phyloP scores from a whole-genome alignment of 345 rosid species.

The Acer yangbiense region DNA sequence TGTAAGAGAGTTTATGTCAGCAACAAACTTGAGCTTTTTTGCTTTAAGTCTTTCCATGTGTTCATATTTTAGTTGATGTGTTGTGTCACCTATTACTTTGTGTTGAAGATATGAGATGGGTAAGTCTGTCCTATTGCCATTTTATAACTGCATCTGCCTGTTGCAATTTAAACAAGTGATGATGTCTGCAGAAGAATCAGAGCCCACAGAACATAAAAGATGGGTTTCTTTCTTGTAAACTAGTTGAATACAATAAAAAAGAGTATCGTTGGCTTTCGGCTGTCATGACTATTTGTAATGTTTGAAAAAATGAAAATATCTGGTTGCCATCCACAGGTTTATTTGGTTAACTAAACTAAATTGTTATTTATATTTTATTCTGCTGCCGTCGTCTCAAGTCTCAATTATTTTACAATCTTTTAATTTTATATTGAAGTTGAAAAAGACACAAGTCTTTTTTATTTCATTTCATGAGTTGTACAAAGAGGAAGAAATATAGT shows the following conservation, averaged over 20 bases:
- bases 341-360: neutral
- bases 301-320: neutral
- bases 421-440: neutral
- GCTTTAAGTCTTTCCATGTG: too few relatives aligned
- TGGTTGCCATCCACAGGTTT: slow-evolving; percentile 19
- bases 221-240: too few relatives aligned
- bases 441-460: neutral
- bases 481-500: neutral
- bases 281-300: neutral
- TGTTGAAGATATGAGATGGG: neutral
- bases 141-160: too few relatives aligned
- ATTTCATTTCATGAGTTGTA: slow-evolving; percentile 23
- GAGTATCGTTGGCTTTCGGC: neutral
- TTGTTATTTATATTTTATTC: neutral
- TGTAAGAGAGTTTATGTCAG: neutral
- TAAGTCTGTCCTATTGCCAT: neutral
- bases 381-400: neutral
- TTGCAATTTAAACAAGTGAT: too few relatives aligned
- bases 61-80: neutral
- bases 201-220: too few relatives aligned
- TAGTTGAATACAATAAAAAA: neutral
- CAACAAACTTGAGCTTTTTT: too few relatives aligned
- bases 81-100: too few relatives aligned
- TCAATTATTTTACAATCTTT: neutral
- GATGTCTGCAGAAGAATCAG: too few relatives aligned